Base-by-base conservation (phyloP, 2,329 filamentous ascomycete species). In the Rhynchosporium graminicola region DNA sequence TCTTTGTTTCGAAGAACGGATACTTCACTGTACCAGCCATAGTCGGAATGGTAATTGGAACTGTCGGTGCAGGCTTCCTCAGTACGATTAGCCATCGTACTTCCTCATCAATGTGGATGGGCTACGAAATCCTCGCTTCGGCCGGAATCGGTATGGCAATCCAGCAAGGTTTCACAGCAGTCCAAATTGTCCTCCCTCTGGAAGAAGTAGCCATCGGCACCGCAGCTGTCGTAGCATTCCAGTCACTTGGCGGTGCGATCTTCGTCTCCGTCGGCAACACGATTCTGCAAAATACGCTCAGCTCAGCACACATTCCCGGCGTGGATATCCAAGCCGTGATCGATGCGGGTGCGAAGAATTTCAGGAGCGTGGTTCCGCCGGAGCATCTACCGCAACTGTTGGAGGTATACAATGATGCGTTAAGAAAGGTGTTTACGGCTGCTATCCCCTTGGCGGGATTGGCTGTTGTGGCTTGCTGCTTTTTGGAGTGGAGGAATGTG, bases 381-480 rank as follows among this genome's bases (percentile, higher is more conserved):
- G 66, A 80, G 46, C 78, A 75, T 63, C 70, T 85, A 1, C 63
- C 71, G 2, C 74, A 73, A 1, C 80, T 87, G 31, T 74, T 84
- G 8, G 55, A 67, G 0, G 82, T 80, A 0, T 87, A 87, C 73
- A 86, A 85, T 68, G 63, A 73, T 8, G 79, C 82, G 0, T 70
- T 87, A 13, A 78, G 77, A 9, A 74, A 80, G 62, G 79, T 79
- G 0, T 87, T 83, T 69, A 82, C 83, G 64, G 83, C 84, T 13
- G 77, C 78, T 5, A 76, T 82, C 10, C 83, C 81, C 0, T 73
- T 83, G 66, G 76, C 77, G 3, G 72, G 74, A 0, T 43, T 84
- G n/a, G 80, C 78, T 5, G 76, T 84, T 29, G 40, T 84, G 26
- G 81, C 80, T 2, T 76, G 79, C 1, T 69, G 78, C 5, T 76